phyloP scores from a whole-genome alignment of 2,329 filamentous ascomycete genomes.

The Verticillium klebahnii region DNA sequence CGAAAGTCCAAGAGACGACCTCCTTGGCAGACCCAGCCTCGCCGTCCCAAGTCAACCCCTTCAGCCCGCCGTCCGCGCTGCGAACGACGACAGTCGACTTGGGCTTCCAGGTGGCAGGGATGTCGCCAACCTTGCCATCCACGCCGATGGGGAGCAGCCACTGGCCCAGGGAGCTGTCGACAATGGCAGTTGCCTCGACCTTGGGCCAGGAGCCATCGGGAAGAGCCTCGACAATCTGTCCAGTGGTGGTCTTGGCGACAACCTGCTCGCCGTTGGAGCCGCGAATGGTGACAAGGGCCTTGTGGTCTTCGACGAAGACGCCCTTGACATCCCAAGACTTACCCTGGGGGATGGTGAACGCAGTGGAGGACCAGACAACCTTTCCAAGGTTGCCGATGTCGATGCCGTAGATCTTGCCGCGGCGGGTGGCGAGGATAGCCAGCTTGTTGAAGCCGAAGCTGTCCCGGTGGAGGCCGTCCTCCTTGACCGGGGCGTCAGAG shows the following conservation, averaged over 20 bases:
- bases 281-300: constrained; percentile 53
- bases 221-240: constrained; percentile 43
- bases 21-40: constrained; percentile 35
- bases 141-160: constrained; percentile 50
- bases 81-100: constrained; percentile 52
- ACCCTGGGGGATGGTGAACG: constrained; percentile 50
- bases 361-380: constrained; percentile 70
- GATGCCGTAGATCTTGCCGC: constrained; percentile 74
- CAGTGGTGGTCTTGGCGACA: constrained; percentile 47
- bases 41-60: constrained; percentile 48
- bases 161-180: constrained; percentile 47
- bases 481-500: constrained; percentile 40
- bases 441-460: constrained; percentile 87
- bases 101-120: constrained; percentile 41
- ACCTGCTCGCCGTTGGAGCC: constrained; percentile 59
- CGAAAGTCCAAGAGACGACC: constrained; percentile 67
- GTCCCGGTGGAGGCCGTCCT: constrained; percentile 55
- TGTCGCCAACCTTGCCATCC: constrained; percentile 42
- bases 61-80: constrained; percentile 42
- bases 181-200: constrained; percentile 37
- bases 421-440: constrained; percentile 72
- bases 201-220: constrained; percentile 31
- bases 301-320: constrained; percentile 56
- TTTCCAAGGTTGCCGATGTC: constrained; percentile 70
- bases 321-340: constrained; percentile 63